phyloP scores from a whole-genome alignment of 169 alveolate genomes.

The Plasmodium inui region DNA sequence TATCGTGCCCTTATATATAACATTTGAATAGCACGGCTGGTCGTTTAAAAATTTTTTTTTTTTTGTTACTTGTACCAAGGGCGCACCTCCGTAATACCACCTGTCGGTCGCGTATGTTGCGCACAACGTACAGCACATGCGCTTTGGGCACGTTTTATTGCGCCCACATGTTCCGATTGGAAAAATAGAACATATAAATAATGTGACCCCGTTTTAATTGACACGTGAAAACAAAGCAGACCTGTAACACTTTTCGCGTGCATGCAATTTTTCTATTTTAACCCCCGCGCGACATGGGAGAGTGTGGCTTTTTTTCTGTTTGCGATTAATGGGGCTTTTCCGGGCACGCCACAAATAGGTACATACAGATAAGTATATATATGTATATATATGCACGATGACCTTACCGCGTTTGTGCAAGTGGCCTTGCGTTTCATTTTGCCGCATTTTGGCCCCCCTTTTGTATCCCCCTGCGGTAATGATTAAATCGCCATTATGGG shows the following conservation, averaged over 20 bases:
- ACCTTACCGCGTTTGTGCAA: background rate
- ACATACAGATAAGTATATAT: background rate
- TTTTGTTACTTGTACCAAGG: background rate
- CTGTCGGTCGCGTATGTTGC: background rate
- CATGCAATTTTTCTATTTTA: background rate
- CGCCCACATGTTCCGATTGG: background rate
- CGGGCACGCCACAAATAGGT: background rate
- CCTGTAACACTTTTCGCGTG: background rate
- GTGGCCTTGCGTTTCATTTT: background rate
- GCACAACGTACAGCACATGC: background rate
- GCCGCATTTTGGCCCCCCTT: background rate
- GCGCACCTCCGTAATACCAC: background rate
- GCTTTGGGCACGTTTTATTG: background rate
- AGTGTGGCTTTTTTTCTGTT: background rate
- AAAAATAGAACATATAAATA: background rate
- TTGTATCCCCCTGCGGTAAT: background rate
- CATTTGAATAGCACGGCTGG: background rate
- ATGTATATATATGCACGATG: background rate
- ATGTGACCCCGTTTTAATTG: background rate
- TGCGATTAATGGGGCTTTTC: background rate
- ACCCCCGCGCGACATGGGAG: background rate
- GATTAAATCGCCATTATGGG: background rate
- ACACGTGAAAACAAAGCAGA: background rate
- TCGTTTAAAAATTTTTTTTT: background rate
- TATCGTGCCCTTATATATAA: background rate